Base-by-base conservation (phyloP, 805 yeast genomes). In the Wickerhamomyces sydowiorum region DNA sequence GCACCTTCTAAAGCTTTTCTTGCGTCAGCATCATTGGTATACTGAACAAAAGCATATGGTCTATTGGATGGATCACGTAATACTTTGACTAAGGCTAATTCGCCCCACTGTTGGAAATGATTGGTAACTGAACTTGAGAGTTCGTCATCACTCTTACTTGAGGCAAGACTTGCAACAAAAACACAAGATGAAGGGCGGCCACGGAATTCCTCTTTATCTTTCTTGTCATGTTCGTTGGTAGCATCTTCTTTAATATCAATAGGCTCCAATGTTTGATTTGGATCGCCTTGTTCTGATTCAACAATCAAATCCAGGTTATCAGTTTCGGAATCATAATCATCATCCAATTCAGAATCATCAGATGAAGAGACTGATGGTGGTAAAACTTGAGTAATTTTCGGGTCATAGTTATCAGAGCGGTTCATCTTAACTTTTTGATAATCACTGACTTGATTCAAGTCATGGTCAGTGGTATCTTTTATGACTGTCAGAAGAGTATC, bases 41-140 rank as follows among this genome's bases (percentile, higher is more conserved):
- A 89, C 64, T 89, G 96, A 36, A 89, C 96, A 71, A 89, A 89
- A 0, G 96, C 96, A 63, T 89, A 89, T 2, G 97, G 97, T 37
- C 96, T 71, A 55, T 84, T 83, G 19, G 79, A 71, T 14, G 84
- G 78, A 64, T 89, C 96, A 41, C 96, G 70, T 44, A 89, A 69
- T 3, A 89, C 96, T 56, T 89, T 89, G 14, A 87, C 95, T 19
- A 82, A 66, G 2, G 80, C 71, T 32, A 86, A 66, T 33, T 72
- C 67, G 7, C 96, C 96, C 80, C 82, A 89, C 44, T 76, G 69
- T 44, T 67, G 62, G 51, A 89, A 87, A 56, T 79, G 88, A 27
- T 72, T 65, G 2, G 80, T 73, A 5, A 88, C 93, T 1, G 91
- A 77, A 25, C 71, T 59, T 54, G 83, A 76, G 42, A 89, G 69